Percentiles rank a stretch among this genome's conserved stretches.
Conservation (phyloP, 108 stramenopile species). For the Phaeodactylum tricornutum region DNA sequence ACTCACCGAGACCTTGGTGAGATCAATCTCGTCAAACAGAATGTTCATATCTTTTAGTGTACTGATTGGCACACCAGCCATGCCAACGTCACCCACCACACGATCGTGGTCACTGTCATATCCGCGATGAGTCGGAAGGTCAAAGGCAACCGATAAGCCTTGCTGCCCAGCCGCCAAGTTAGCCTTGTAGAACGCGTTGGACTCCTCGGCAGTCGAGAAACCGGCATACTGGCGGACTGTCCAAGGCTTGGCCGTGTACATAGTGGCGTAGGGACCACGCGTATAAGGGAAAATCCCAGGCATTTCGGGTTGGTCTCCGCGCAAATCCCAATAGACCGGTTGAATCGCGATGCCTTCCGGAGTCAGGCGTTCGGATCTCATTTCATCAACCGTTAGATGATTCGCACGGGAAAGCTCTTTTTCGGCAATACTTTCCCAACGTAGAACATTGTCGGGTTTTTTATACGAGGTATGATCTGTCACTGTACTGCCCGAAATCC, state of each 20-base stretch:
- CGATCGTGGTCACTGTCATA: constrained; percentile 95
- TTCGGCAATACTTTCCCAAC: constrained; percentile 21
- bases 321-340: constrained; percentile 87
- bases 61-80: constrained; percentile 98
- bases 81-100: constrained; percentile 95
- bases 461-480: too few species aligned
- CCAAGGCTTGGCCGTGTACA: constrained; percentile 89
- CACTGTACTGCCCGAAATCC: too few species aligned
- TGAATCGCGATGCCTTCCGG: constrained; percentile 87
- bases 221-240: constrained; percentile 93
- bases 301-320: constrained; percentile 57
- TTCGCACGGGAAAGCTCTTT: constrained; percentile 57
- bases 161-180: constrained; percentile 95
- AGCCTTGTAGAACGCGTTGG: constrained; percentile 82
- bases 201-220: constrained; percentile 96
- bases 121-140: constrained; percentile 96
- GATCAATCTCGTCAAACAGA: constrained; percentile 92
- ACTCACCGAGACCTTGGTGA: constrained; percentile 88
- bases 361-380: constrained; percentile 51
- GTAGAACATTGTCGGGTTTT: too few species aligned
- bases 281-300: constrained; percentile 91
- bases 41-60: constrained; percentile 93
- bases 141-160: constrained; percentile 92
- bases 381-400: constrained; percentile 36
- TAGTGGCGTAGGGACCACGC: constrained; percentile 98